Evolutionary conservation across 2,329 filamentous ascomycete species (phyloP), one percentile per base, ranked within the genome.

Genomic region (Arachnopeziza araneosa): DNA sequence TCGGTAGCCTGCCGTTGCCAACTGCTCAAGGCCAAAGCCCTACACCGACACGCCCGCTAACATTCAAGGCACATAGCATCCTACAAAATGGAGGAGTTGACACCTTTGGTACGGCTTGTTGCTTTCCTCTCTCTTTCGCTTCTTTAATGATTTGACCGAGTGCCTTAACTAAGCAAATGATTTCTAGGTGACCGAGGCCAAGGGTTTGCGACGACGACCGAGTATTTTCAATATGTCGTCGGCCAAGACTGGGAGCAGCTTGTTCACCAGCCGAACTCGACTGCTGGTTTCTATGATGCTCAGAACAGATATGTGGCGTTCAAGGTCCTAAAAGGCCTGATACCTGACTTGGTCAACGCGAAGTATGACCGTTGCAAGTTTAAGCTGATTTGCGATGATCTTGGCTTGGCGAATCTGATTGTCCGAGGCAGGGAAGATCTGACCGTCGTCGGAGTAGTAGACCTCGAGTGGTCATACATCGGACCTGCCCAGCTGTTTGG

Each of bases 321-420:
- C 22, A 69, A 71, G 22, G 51, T 24, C 51, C 22, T 53, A 21
- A 24, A 67, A 65, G 52, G 58, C 55, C 55, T 73, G 22, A 56
- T 56, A 61, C 52, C 44, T 26, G 59, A 56, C n/a, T 56, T 53
- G 52, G 50, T 61, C 17, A 30, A 58, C 19, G 22, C 19, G 48
- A 23, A 58, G 48, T 61, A 66, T 62, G 65, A 75, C 60, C 60
- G 51, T 58, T 51, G 65, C 64, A 69, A 69, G 26, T 75, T 75
- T 50, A 75, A 75, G 55, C 63, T 76, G 19, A 72, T 75, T 62
- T 75, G 73, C 54, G 70, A 75, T 50, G 74, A 76, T 62, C 67
- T 75, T 36, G 69, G 72, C 60, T 61, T 72, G 19, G 70, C 71
- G 36, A 76, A 76, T 65, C 50, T 76, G 54, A 74, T 76, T 60